Evolutionary conservation across 2,329 filamentous ascomycete species (phyloP).

Genomic region (Penicillium frequentans): DNA sequence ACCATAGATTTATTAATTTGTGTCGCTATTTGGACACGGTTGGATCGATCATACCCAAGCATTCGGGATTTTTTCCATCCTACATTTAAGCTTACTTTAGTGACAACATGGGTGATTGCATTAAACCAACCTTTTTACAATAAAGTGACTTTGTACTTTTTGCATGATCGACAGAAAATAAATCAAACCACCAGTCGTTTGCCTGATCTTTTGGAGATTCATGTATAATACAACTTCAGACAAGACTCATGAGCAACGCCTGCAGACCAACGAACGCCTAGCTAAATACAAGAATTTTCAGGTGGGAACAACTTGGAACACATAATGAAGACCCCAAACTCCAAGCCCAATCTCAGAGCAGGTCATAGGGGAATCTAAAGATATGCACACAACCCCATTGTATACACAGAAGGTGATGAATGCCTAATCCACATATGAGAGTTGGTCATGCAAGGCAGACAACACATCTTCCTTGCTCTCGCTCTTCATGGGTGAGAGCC

Average conservation of each 20-base stretch:
- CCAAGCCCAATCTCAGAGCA: neutral
- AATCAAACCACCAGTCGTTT: neutral
- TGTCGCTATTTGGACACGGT: neutral
- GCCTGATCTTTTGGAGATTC: too few relatives aligned
- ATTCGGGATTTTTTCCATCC: neutral
- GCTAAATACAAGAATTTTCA: neutral
- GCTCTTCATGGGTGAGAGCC: neutral
- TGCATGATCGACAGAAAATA: neutral
- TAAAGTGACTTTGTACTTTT: neutral
- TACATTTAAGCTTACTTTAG: neutral
- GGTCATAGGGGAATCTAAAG: neutral
- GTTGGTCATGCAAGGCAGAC: slow-evolving; percentile 1
- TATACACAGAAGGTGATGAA: neutral
- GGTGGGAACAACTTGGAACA: neutral
- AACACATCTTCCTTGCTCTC: neutral
- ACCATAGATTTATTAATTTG: neutral
- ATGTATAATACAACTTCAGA: too few relatives aligned
- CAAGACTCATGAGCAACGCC: too few relatives aligned
- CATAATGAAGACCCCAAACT: neutral
- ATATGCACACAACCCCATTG: neutral
- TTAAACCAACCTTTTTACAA: neutral
- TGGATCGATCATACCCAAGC: neutral
- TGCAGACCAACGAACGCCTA: neutral
- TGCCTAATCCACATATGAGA: slow-evolving; percentile 3
- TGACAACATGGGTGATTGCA: neutral